A percentile compares a stretch with the other conserved stretches of the same genome.
These are phyloP conservation scores for Astragalus membranaceus DNA, from an alignment of 306 rosid genomes.

Conservation along the genomic window DNA sequence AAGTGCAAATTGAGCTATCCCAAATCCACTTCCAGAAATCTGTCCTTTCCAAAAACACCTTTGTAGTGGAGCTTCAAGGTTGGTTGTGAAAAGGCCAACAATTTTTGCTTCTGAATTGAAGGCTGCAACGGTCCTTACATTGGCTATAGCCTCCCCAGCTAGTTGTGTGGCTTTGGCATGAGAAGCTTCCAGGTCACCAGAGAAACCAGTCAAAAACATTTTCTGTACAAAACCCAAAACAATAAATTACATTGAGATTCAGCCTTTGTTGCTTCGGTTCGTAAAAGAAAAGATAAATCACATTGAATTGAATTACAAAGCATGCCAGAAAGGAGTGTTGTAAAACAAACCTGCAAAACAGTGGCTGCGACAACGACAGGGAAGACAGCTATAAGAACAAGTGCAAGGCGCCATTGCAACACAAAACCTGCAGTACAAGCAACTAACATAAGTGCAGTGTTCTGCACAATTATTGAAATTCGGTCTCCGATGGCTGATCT, in stretches of 20 bases:
- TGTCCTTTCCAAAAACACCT: constrained; percentile 99
- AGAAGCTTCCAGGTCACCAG: constrained; percentile 90
- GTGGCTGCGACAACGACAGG: constrained; percentile 99
- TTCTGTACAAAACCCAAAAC: constrained; percentile 42
- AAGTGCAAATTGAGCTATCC: constrained; percentile 91
- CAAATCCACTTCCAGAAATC: constrained; percentile 94
- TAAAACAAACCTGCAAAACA: constrained; percentile 71
- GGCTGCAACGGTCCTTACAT: constrained; percentile 95
- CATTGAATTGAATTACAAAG: neutral
- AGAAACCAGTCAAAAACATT: constrained; percentile 98
- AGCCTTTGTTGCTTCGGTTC: too few species aligned
- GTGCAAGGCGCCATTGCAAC: constrained; percentile 99
- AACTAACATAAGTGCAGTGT: constrained; percentile 95
- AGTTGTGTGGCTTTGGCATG: constrained; percentile 95
- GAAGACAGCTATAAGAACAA: constrained; percentile 88
- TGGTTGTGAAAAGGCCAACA: constrained; percentile 71
- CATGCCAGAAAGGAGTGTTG: neutral
- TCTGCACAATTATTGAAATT: constrained; percentile 95
- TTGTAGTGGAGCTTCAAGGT: constrained; percentile 69
- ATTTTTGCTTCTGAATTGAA: constrained; percentile 89
- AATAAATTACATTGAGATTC: too few species aligned
- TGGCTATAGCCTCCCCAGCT: constrained; percentile 97
- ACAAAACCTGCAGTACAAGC: constrained; percentile 99
- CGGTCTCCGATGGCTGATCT: constrained; percentile 99
- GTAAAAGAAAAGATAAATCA: neutral